These are phyloP conservation scores for Pythium aquatile DNA, from an alignment of 352 stramenopile species.

Conservation along the genomic window DNA sequence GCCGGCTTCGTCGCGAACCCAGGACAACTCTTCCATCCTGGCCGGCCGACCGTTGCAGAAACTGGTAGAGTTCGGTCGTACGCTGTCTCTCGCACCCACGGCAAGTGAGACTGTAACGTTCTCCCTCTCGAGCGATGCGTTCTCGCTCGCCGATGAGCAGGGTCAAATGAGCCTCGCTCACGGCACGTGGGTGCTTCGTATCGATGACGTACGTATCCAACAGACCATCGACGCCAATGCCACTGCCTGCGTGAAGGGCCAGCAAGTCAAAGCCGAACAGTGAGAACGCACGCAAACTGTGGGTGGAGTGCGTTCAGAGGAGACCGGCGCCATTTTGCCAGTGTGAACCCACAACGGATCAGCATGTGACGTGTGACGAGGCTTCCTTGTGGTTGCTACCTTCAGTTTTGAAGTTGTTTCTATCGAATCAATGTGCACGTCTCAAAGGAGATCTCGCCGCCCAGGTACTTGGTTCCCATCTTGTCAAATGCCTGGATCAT, in stretches of 20 bases:
- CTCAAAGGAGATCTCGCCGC: too few species aligned
- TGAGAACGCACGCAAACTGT: background rate
- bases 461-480: too few species aligned
- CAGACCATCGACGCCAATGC: background rate
- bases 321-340: background rate
- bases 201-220: conserved; percentile 9
- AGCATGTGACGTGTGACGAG: background rate
- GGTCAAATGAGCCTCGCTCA: conserved; percentile 34
- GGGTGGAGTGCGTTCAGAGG: background rate
- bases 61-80: conserved; percentile 57
- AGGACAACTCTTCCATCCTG: conserved; percentile 12
- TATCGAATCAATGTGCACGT: too few species aligned
- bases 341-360: background rate
- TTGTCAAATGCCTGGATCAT: too few species aligned
- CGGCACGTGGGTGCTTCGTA: conserved; percentile 39
- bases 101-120: conserved; percentile 28
- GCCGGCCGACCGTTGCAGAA: conserved; percentile 42
- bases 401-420: too few species aligned
- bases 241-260: background rate
- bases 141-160: conserved; percentile 37
- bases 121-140: conserved; percentile 34
- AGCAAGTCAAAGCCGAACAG: background rate
- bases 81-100: conserved; percentile 30
- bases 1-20: conserved; percentile 21
- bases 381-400: too few species aligned